Base-by-base conservation (phyloP, 176 grass and related monocot genomes). In the Oryza meridionalis region DNA sequence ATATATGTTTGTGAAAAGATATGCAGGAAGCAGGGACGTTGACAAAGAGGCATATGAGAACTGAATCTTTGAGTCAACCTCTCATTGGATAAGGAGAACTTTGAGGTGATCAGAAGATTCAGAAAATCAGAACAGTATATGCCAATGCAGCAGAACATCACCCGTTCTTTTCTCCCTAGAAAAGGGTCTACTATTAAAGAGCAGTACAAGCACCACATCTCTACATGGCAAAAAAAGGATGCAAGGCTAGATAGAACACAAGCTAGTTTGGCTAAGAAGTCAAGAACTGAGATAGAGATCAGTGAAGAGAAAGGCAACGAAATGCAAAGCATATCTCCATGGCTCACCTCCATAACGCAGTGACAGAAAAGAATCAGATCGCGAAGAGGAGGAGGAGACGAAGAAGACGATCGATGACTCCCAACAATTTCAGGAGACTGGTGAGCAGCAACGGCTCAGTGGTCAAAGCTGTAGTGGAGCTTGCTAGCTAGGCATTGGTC, bases 341-440 rank as follows among this genome's bases (percentile, higher is more conserved):
- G 77, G 49, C 84, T 91, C 65, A 91, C 89, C 89, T 91, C 89
- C 89, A 91, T 91, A 55, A 76, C 31, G 49, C 22, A 17, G 81
- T 24, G 38, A n/a, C 70, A 38, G 37, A 40, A 4, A 71, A 19
- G 65, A 63, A 77, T 78, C 45, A 61, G 37, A 61, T n/a, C n/a
- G 79, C 27, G 49, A 25, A 73, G 49, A 25, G 84, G 21, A 25
- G 84, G 49, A 25, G 84, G 21, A 3, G 79, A 78, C 2, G 71
- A 66, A 21, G 50, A 70, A 14, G 64, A 77, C 13, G 5, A 70
- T 12, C 31, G 3, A 70, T n/a, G 47, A 24, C 11, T 2, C 58
- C 55, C 2, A 21, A 16, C n/a, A 21, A 53, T 16, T 26, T 21
- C 17, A 3, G 26, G 13, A 26, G 8, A 22, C 70, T 78, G 84